A percentile compares a stretch with the other conserved stretches of the same genome.
These are phyloP conservation scores for Rhodotorula sp. DNA, from an alignment of 1,284 basidiomycete species.

Conservation along the genomic window DNA sequence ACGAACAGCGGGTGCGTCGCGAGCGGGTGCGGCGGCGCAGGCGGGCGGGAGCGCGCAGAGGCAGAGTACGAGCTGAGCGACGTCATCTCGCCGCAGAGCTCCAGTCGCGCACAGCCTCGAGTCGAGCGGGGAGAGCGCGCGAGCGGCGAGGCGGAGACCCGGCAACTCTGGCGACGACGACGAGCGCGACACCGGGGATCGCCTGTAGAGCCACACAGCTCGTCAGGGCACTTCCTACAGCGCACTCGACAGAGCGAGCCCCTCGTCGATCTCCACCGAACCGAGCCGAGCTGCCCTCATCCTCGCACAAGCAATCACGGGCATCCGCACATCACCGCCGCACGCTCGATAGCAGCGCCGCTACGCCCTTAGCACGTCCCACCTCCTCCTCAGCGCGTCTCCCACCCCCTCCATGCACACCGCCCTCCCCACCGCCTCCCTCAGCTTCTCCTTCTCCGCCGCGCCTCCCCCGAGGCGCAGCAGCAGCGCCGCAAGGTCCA, in stretches of 20 bases:
- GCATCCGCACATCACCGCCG: neutral
- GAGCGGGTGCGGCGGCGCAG: conserved; percentile 7
- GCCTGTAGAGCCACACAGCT: too few species aligned
- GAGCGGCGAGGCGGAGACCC: neutral
- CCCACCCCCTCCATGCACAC: conserved; percentile 45
- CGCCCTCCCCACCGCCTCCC: conserved; percentile 40
- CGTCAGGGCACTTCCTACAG: too few species aligned
- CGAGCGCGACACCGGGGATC: too few species aligned
- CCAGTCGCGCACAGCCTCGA: neutral
- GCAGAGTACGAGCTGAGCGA: conserved; percentile 10
- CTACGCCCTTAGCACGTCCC: neutral
- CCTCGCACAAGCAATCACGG: neutral
- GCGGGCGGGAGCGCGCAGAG: neutral
- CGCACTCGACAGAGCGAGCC: too few species aligned
- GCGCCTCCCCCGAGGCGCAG: conserved; percentile 41
- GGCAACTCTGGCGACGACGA: too few species aligned
- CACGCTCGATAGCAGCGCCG: neutral
- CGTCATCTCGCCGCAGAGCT: neutral
- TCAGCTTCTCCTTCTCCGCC: conserved; percentile 46
- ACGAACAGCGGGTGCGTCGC: conserved; percentile 24
- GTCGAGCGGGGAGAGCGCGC: too few species aligned
- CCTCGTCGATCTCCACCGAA: too few species aligned
- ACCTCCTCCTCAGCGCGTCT: neutral
- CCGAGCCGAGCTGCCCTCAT: too few species aligned
- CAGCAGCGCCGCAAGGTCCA: conserved; percentile 58